Percentiles rank a stretch among this genome's conserved stretches.
Conservation (phyloP, 208 protist species). For the Acanthamoeba healyi region DNA sequence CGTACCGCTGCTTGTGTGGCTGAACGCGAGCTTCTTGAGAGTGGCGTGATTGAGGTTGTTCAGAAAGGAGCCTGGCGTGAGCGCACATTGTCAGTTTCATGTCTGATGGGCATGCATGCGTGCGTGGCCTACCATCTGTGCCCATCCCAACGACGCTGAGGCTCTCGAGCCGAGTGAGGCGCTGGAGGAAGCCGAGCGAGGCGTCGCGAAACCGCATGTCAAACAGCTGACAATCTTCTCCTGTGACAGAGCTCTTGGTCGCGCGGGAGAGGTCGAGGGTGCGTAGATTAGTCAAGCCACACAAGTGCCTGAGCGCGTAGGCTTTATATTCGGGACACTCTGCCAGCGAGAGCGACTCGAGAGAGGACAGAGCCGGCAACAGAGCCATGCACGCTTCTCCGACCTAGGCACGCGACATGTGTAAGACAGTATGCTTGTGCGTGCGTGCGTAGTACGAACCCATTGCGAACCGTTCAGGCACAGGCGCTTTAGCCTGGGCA, state of each 20-base stretch:
- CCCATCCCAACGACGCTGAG: not conserved
- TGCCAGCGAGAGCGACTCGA: conserved; percentile 8
- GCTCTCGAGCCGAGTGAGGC: not conserved
- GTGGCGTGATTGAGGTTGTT: not conserved
- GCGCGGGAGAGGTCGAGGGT: not conserved
- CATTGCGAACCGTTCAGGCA: too few species aligned
- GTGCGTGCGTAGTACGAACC: too few species aligned
- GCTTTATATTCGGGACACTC: not conserved
- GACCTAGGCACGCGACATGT: not conserved
- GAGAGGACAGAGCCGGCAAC: not conserved
- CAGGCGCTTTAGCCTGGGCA: too few species aligned
- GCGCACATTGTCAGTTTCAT: not conserved
- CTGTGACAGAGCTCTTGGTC: not conserved
- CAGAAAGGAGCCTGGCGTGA: not conserved
- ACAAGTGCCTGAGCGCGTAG: not conserved
- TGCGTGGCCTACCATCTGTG: not conserved
- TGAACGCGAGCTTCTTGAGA: not conserved
- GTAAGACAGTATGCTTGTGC: not conserved
- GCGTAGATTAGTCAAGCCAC: not conserved
- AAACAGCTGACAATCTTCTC: not conserved
- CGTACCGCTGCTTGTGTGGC: not conserved
- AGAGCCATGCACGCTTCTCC: not conserved
- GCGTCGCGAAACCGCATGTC: not conserved
- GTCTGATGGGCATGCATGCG: not conserved
- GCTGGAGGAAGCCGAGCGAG: not conserved